phyloP scores from a whole-genome alignment of 768 basidiomycete genomes.

The Glaciozyma antarctica region DNA sequence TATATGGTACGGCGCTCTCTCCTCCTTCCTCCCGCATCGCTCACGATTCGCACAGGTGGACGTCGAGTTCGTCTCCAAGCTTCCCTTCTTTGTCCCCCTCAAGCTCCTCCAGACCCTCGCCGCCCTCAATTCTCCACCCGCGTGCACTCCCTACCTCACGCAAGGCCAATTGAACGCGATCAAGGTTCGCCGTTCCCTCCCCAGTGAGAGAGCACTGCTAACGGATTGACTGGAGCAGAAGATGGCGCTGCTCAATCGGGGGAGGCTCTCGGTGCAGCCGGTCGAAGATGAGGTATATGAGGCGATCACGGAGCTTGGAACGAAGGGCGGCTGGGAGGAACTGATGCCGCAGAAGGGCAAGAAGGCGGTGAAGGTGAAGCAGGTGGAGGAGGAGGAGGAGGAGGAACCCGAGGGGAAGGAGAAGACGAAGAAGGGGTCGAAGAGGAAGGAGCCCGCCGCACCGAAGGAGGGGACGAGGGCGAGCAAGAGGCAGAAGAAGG shows the following conservation, averaged over 20 bases:
- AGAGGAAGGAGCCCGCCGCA: background rate
- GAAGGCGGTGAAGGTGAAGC: background rate
- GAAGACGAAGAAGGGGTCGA: background rate
- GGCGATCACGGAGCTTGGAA: conserved; percentile 53
- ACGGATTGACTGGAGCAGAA: background rate
- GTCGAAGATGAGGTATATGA: conserved; percentile 60
- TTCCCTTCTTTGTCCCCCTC: conserved; percentile 67
- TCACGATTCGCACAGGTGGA: background rate
- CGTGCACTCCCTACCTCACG: conserved; percentile 11
- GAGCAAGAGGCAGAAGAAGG: background rate
- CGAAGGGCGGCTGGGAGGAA: conserved; percentile 67
- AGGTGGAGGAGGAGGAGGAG: background rate
- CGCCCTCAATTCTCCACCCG: conserved; percentile 34
- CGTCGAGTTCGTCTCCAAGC: conserved; percentile 37
- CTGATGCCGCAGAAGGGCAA: background rate
- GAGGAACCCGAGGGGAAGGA: background rate
- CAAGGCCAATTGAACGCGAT: conserved; percentile 22
- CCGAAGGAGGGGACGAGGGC: background rate
- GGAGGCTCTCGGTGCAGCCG: conserved; percentile 78
- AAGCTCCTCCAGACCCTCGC: conserved; percentile 61
- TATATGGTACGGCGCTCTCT: conserved; percentile 57
- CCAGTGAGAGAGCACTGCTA: conserved; percentile 21
- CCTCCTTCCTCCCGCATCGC: background rate
- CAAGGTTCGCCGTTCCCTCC: conserved; percentile 7
- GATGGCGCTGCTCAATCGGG: conserved; percentile 71